Base-by-base conservation (phyloP, 441 rosid species). In the Metrosideros polymorpha region DNA sequence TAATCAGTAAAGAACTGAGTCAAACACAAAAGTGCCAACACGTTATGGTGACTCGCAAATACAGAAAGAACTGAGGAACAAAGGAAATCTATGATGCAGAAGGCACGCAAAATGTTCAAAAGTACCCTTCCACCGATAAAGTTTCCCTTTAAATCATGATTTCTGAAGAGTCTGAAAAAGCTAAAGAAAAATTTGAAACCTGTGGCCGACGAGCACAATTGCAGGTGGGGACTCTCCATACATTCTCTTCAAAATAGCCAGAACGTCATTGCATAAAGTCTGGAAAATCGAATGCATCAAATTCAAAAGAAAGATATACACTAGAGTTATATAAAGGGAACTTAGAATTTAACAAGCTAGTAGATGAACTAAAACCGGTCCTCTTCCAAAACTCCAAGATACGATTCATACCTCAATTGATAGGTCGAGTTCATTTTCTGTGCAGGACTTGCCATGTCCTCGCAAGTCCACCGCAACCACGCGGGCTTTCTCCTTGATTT, bases 141-240 rank as follows among this genome's bases (percentile, higher is more conserved):
- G 35, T 35, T 35, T 66, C 45, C 45, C 27, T 19, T 66, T 35
- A 27, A 27, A 66, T 19, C 0, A 4, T 66, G 15, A 66, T 66
- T 66, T 66, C 14, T 19, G 47, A 35, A 66, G 47, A 9, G 79
- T 66, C 79, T 35, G 39, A 76, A 51, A 75, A 79, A 55, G 47
- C 63, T 85, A n/a, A 85, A 53, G 30, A 84, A 75, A 86, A 85
- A 89, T 83, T 47, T 30, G 88, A 53, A 92, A 98, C 99, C 99
- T 98, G 95, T 98, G 99, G 87, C 99, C 99, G 84, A 95, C 97
- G 71, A 96, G 96, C 87, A 96, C 93, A 91, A 95, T 94, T 59
- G 99, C 98, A 66, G 99, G 99, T 83, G 97, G 96, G 83, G 94
- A 93, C 87, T 93, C 98, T 87, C 99, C 98, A 89, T 96, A 96